Conservation (phyloP, 1,139 yeast species). For the Saccharomyces hybrid region DNA sequence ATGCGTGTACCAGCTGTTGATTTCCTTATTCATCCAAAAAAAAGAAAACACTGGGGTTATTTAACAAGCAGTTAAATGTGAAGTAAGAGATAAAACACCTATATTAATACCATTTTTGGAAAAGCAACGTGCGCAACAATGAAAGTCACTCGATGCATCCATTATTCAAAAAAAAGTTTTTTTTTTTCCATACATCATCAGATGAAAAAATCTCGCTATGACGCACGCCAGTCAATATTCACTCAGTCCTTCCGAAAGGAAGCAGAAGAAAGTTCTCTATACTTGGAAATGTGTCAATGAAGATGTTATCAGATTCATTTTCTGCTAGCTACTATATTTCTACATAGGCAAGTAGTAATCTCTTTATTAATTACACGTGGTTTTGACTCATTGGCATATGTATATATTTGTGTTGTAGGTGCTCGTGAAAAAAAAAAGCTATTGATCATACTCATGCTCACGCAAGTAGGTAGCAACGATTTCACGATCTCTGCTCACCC, state of each 20-base stretch:
- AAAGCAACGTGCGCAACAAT: background rate
- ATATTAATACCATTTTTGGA: background rate
- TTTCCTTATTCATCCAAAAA: background rate
- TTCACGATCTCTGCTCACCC: slow-evolving; percentile 58
- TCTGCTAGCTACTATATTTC: background rate
- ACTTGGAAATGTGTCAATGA: background rate
- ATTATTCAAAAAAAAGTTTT: background rate
- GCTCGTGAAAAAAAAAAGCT: background rate
- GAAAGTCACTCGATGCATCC: background rate
- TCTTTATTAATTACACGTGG: background rate
- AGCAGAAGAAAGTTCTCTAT: background rate
- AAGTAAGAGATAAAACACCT: background rate
- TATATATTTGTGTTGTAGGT: background rate
- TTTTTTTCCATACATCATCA: background rate
- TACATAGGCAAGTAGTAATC: background rate
- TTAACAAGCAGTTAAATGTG: background rate
- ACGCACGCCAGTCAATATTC: background rate
- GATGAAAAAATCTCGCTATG: background rate
- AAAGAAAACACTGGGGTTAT: background rate
- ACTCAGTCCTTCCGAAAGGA: background rate
- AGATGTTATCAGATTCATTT: background rate
- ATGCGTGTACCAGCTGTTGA: background rate
- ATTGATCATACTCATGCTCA: slow-evolving; percentile 35
- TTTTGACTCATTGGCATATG: background rate
- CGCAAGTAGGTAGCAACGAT: slow-evolving; percentile 49